phyloP scores from a whole-genome alignment of 768 basidiomycete genomes.

The Mycena haematopus region DNA sequence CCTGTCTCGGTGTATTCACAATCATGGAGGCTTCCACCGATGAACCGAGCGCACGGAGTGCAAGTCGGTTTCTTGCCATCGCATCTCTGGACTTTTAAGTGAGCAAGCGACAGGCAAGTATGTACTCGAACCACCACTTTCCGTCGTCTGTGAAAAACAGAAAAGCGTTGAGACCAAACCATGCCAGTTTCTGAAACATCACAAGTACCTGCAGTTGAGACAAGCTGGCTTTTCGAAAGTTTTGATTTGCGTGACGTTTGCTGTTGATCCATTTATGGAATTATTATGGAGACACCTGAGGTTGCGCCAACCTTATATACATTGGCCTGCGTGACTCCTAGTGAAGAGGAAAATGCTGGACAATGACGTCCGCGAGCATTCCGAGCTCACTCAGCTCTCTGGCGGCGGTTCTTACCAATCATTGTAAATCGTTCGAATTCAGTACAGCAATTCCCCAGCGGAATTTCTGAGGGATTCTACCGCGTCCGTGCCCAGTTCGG shows the following conservation, averaged over 20 bases:
- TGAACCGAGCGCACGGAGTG: constrained; percentile 1
- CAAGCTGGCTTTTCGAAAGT: constrained; percentile 12
- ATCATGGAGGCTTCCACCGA: constrained; percentile 15
- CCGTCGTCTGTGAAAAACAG: constrained; percentile 9
- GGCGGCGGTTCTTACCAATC: not conserved
- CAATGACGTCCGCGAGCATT: not conserved
- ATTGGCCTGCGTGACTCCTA: constrained; percentile 7
- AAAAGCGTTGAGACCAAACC: not conserved
- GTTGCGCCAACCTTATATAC: constrained; percentile 15
- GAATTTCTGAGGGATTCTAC: not conserved
- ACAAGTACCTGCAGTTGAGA: constrained; percentile 21
- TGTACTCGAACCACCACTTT: constrained; percentile 19
- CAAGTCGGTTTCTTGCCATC: constrained; percentile 19
- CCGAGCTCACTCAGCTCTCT: constrained; percentile 5
- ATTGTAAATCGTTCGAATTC: constrained; percentile 6
- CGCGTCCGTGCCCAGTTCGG: not conserved
- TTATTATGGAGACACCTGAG: not conserved
- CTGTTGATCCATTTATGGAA: constrained; percentile 6
- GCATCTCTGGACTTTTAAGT: constrained; percentile 13
- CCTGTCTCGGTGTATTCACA: constrained; percentile 21
- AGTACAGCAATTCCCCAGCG: constrained; percentile 6
- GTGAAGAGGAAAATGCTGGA: constrained; percentile 10
- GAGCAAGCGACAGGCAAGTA: not conserved
- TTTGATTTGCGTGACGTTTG: not conserved
- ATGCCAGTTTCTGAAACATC: not conserved